Evolutionary conservation across 1,284 basidiomycete genomes (phyloP).

Genomic region (Phellopilus nigrolimitatus): DNA sequence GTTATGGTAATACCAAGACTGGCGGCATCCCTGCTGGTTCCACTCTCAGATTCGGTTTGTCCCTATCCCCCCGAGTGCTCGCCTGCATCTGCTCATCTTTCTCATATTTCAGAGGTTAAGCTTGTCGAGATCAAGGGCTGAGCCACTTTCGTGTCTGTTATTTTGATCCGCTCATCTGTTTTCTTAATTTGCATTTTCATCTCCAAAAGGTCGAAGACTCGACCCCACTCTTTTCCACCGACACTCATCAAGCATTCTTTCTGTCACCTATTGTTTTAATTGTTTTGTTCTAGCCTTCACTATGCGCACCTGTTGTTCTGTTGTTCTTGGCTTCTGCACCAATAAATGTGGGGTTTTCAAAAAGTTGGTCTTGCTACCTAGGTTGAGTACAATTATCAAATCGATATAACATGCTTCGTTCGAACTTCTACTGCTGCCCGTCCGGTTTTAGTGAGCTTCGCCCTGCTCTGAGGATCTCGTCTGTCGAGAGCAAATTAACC

Average conservation of each 20-base stretch:
- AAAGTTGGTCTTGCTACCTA: neutral
- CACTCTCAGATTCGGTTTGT: slow-evolving; percentile 68
- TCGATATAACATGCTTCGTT: slow-evolving; percentile 2
- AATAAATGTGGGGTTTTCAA: too few species aligned
- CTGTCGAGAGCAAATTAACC: slow-evolving; percentile 90
- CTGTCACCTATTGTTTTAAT: neutral
- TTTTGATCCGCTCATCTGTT: neutral
- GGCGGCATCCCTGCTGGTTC: slow-evolving; percentile 61
- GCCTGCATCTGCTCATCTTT: slow-evolving; percentile 11
- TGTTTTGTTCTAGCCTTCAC: neutral
- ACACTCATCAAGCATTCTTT: neutral
- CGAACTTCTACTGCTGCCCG: slow-evolving; percentile 48
- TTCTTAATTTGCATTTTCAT: neutral
- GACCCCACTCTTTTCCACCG: neutral
- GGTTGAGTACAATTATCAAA: slow-evolving; percentile 5
- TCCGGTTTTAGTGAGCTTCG: slow-evolving; percentile 84
- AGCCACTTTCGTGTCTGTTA: neutral
- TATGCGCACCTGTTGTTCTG: neutral
- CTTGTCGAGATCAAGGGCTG: slow-evolving; percentile 53
- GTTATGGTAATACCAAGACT: slow-evolving; percentile 57
- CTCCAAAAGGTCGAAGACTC: slow-evolving; percentile 1
- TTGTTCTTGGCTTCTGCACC: neutral
- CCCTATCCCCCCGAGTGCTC: neutral
- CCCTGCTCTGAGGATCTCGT: slow-evolving; percentile 93
- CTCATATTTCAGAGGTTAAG: slow-evolving; percentile 57